Conservation (phyloP, 257 asterid species). For the Nicotiana otophora region DNA sequence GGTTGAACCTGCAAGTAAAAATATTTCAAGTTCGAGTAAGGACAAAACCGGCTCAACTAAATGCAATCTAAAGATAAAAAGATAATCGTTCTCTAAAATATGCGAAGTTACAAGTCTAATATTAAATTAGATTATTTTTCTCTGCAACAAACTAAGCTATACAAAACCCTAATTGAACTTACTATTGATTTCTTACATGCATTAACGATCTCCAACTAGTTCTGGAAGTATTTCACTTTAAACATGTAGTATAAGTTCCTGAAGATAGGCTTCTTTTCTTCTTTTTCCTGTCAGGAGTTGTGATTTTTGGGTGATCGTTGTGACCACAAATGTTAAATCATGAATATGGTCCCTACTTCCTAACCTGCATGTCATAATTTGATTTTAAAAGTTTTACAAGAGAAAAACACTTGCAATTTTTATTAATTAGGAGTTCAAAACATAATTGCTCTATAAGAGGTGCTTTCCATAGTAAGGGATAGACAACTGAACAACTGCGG, state of each 20-base stretch:
- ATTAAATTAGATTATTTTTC: background rate
- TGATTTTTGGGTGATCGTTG: background rate
- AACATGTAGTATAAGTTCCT: background rate
- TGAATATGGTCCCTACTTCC: background rate
- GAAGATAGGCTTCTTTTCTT: background rate
- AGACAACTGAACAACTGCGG: background rate
- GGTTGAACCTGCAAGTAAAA: slow-evolving; percentile 57
- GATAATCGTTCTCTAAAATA: background rate
- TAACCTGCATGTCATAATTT: background rate
- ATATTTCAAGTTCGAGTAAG: background rate
- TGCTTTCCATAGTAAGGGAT: background rate
- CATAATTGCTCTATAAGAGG: background rate
- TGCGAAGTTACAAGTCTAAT: background rate
- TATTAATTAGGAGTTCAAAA: background rate
- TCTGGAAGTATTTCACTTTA: background rate
- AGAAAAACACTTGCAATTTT: background rate
- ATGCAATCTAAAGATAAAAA: background rate
- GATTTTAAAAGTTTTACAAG: background rate
- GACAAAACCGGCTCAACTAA: background rate
- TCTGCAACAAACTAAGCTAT: background rate
- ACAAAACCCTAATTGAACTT: background rate
- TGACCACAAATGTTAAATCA: background rate
- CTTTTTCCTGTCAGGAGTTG: background rate
- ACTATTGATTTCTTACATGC: background rate
- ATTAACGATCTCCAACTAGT: background rate